Evolutionary conservation across 2,329 filamentous ascomycete species (phyloP).

Genomic region (Dactylonectria estremocensis): DNA sequence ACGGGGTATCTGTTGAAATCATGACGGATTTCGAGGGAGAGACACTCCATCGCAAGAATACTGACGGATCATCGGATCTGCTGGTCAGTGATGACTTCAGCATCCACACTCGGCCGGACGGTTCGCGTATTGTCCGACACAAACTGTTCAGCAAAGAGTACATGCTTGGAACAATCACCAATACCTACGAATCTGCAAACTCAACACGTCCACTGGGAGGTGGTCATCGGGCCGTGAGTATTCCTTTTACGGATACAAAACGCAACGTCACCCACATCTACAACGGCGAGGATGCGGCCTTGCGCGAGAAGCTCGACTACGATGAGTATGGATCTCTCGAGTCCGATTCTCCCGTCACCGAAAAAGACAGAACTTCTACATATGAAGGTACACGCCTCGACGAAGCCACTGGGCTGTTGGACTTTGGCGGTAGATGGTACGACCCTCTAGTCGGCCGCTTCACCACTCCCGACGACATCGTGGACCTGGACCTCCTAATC

Average conservation of each 20-base stretch:
- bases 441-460: conserved; percentile 24
- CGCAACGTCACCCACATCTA: conserved; percentile 14
- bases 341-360: background rate
- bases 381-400: conserved; percentile 16
- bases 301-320: conserved; percentile 9
- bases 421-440: conserved; percentile 23
- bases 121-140: conserved; percentile 2
- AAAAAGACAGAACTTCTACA: conserved; percentile 7
- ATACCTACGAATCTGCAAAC: conserved; percentile 1
- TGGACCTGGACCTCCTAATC: conserved; percentile 7
- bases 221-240: background rate
- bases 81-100: background rate
- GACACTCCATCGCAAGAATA: background rate
- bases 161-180: background rate
- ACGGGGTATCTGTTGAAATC: background rate
- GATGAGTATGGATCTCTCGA: conserved; percentile 12
- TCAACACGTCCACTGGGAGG: conserved; percentile 8
- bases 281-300: conserved; percentile 1
- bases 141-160: conserved; percentile 11
- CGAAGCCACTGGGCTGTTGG: conserved; percentile 3
- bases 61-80: conserved; percentile 4
- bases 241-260: conserved; percentile 13
- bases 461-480: conserved; percentile 25
- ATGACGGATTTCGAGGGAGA: conserved; percentile 7
- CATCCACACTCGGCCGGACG: background rate